Evolutionary conservation across 2,329 filamentous ascomycete genomes (phyloP).

Genomic region (Macroventuria anomochaeta): DNA sequence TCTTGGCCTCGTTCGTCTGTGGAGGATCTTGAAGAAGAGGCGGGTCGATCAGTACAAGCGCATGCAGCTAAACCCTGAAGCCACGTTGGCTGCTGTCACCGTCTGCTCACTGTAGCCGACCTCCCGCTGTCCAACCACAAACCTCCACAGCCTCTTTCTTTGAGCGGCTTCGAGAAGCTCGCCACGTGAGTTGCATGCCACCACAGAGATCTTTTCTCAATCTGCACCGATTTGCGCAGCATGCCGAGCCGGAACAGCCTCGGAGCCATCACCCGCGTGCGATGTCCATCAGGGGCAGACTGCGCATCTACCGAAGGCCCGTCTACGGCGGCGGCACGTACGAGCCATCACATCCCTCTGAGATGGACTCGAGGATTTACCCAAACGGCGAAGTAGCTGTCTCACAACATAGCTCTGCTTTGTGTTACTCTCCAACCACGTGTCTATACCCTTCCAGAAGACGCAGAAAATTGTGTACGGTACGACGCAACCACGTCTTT

Average conservation of each 20-base stretch:
- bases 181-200: conserved; percentile 29
- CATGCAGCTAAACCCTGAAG: conserved; percentile 49
- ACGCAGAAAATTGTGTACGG: neutral
- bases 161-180: conserved; percentile 32
- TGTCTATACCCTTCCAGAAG: conserved; percentile 19
- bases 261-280: conserved; percentile 13
- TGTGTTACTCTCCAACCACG: conserved; percentile 27
- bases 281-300: conserved; percentile 25
- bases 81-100: conserved; percentile 47
- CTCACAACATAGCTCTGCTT: conserved; percentile 15
- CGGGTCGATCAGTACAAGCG: conserved; percentile 51
- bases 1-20: conserved; percentile 47
- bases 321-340: conserved; percentile 19
- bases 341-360: conserved; percentile 3
- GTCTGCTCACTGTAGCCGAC: conserved; percentile 32
- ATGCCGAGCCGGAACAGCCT: conserved; percentile 10
- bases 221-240: conserved; percentile 14
- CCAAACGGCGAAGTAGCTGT: conserved; percentile 10
- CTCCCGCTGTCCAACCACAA: conserved; percentile 27
- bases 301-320: conserved; percentile 27
- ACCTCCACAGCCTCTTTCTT: conserved; percentile 2
- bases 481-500: neutral
- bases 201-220: conserved; percentile 12
- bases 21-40: conserved; percentile 47
- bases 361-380: conserved; percentile 4